Evolutionary conservation across 2,329 filamentous ascomycete species (phyloP), one percentile per base, ranked within the genome.

Genomic region (Phaeosphaeriaceae sp.): DNA sequence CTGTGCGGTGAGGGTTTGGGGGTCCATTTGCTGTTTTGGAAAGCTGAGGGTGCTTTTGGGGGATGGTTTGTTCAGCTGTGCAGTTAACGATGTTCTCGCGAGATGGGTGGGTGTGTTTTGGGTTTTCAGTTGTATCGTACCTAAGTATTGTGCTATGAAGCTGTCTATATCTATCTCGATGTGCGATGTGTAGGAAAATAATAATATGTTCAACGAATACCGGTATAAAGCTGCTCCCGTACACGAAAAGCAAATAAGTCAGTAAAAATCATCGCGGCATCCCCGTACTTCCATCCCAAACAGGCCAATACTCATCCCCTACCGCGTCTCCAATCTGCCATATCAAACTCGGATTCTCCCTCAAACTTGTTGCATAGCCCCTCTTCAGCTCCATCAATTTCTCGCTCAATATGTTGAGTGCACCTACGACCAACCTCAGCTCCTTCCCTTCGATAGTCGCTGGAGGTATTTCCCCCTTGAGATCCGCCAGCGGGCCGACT

Each of bases 291-390:
- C 49, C 54, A 48, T 51, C 60, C 65, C 65, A 69, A 41, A 62
- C 53, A 2, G 63, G 63, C 66, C 66, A 69, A 50, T 61, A 68
- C 1, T 44, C 52, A 6, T 56, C 53, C 5, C 42, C 51, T 2
- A 51, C 48, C 10, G 31, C 31, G n/a, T 24, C 60, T 33, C 57
- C 58, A 54, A 63, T 65, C 50, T 70, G 65, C 72, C 72, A 75
- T 19, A 75, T 64, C 56, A 75, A 51, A 53, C 67, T 64, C 3
- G 72, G 69, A 49, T 72, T 71, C 33, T 60, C 63, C 31, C 62
- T 61, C 40, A 75, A 40, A 9, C 58, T 62, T 6, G 59, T 53
- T 19, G 65, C 66, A 45, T 61, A 58, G 7, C 68, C 65, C 17
- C 60, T 62, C 44, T 67, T 72, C 51, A 74, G 48, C 25, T 62